These are phyloP conservation scores for Neonectria hederae DNA, from an alignment of 2,329 filamentous ascomycete species.

Conservation along the genomic window DNA sequence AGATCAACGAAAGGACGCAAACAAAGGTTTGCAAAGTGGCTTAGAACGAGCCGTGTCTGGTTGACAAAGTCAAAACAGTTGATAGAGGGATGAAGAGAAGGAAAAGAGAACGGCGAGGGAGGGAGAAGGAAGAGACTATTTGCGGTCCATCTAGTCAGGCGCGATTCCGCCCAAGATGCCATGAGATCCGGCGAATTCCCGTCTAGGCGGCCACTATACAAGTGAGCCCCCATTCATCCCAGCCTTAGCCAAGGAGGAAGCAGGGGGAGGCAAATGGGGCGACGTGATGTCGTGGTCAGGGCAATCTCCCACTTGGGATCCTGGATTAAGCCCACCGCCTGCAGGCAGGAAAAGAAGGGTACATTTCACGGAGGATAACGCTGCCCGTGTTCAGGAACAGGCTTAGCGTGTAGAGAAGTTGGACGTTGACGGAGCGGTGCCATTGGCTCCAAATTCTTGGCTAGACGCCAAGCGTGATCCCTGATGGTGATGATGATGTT, in stretches of 20 bases:
- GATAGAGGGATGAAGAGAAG: conserved; percentile 27
- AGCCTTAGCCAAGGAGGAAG: conserved; percentile 18
- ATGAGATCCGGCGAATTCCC: conserved; percentile 37
- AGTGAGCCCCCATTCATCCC: conserved; percentile 13
- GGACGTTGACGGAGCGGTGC: conserved; percentile 22
- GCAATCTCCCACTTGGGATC: conserved; percentile 34
- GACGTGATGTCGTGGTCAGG: conserved; percentile 11
- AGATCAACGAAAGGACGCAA: conserved; percentile 54
- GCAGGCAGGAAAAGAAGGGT: conserved; percentile 14
- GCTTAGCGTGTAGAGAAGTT: conserved; percentile 37
- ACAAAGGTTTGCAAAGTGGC: conserved; percentile 48
- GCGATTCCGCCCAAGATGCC: conserved; percentile 19
- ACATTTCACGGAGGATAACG: conserved; percentile 2
- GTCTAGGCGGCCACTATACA: conserved; percentile 29
- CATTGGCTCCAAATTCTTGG: conserved; percentile 19
- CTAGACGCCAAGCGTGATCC: not conserved
- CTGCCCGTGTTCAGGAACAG: conserved; percentile 45
- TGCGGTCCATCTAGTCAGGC: conserved; percentile 5
- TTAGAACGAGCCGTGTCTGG: conserved; percentile 44
- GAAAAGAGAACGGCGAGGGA: conserved; percentile 19
- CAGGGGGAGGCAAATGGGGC: conserved; percentile 14
- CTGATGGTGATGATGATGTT: not conserved
- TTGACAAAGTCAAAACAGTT: conserved; percentile 39
- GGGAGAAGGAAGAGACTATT: conserved; percentile 13
- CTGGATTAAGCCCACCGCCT: conserved; percentile 12